phyloP scores from a whole-genome alignment of 768 basidiomycete genomes.

The Pulveroboletus sp. region DNA sequence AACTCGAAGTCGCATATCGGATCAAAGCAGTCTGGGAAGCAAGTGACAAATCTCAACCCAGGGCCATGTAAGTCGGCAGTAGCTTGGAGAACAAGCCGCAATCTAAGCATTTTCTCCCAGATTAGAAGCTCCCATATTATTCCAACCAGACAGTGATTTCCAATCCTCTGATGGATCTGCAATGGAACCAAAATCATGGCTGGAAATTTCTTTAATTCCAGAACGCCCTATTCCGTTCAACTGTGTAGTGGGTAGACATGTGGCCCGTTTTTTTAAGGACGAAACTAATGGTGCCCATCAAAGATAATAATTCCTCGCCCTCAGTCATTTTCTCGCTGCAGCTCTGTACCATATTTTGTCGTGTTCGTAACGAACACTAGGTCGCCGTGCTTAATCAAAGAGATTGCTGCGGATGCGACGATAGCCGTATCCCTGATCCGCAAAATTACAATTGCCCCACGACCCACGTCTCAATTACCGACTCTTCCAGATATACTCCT shows the following conservation, averaged over 20 bases:
- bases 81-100: background rate
- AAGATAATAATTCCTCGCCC: slow-evolving; percentile 61
- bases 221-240: slow-evolving; percentile 61
- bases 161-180: slow-evolving; percentile 49
- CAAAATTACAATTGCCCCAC: slow-evolving; percentile 47
- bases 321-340: slow-evolving; percentile 55
- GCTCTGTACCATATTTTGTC: slow-evolving; percentile 66
- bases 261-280: background rate
- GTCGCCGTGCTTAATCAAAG: slow-evolving; percentile 49
- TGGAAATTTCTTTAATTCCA: slow-evolving; percentile 61
- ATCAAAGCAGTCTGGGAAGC: slow-evolving; percentile 59
- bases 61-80: slow-evolving; percentile 44
- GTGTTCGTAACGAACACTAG: slow-evolving; percentile 65
- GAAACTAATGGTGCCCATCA: slow-evolving; percentile 1
- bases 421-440: slow-evolving; percentile 64
- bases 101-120: slow-evolving; percentile 32
- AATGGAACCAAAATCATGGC: slow-evolving; percentile 49
- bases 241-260: slow-evolving; percentile 52
- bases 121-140: slow-evolving; percentile 59
- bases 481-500: slow-evolving; percentile 49
- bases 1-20: slow-evolving; percentile 47
- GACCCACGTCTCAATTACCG: slow-evolving; percentile 37
- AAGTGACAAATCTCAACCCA: slow-evolving; percentile 37
- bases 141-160: slow-evolving; percentile 57
- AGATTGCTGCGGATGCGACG: slow-evolving; percentile 68